Evolutionary conservation across 2,329 filamentous ascomycete species (phyloP).

Genomic region (Colletotrichum noveboracense): DNA sequence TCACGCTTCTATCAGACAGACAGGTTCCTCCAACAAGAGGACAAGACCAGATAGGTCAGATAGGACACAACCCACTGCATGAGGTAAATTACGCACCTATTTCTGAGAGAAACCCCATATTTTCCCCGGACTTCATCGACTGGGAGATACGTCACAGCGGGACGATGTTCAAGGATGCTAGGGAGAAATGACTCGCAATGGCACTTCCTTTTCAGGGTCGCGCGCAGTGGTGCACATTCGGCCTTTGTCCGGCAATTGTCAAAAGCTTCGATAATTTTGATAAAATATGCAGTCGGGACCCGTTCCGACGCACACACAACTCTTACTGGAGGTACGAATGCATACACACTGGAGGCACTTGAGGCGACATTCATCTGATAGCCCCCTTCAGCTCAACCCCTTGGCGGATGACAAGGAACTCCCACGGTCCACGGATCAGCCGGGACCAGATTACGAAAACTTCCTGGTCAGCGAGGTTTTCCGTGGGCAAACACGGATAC

Average conservation of each 20-base stretch:
- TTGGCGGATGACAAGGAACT: neutral
- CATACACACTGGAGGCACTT: neutral
- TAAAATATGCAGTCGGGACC: neutral
- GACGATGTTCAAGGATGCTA: conserved; percentile 4
- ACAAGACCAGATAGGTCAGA: neutral
- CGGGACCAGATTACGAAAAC: neutral
- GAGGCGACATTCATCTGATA: neutral
- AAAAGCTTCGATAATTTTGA: neutral
- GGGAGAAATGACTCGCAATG: conserved; percentile 14
- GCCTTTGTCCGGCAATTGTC: neutral
- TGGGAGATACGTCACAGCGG: conserved; percentile 16
- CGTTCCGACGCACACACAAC: neutral
- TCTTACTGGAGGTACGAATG: neutral
- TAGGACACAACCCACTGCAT: neutral
- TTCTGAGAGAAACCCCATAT: neutral
- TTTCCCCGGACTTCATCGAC: conserved; percentile 13
- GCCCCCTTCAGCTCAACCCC: neutral
- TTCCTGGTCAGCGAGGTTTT: neutral
- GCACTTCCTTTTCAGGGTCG: neutral
- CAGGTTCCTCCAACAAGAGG: conserved; percentile 4
- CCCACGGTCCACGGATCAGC: neutral
- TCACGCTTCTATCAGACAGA: neutral
- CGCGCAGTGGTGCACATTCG: neutral
- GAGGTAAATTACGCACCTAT: conserved; percentile 15
- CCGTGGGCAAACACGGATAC: neutral